phyloP scores from a whole-genome alignment of 371 early-diverging fungal genomes.

The Saksenaea oblongispora region DNA sequence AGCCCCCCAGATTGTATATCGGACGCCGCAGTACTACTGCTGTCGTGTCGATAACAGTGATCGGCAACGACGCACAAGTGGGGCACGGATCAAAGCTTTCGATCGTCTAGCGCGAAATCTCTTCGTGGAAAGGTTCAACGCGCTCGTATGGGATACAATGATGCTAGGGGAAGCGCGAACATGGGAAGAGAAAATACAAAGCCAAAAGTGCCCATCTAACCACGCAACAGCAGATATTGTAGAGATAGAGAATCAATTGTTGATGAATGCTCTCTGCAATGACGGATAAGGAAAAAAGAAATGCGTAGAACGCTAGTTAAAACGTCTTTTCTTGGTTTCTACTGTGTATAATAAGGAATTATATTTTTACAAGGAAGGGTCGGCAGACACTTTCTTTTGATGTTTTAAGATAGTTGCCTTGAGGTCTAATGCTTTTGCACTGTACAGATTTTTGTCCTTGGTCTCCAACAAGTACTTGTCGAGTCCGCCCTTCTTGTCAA shows the following conservation, averaged over 20 bases:
- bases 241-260: conserved; percentile 51
- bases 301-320: background rate
- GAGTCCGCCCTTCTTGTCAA: conserved; percentile 87
- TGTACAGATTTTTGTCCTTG: conserved; percentile 63
- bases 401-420: conserved; percentile 23
- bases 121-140: conserved; percentile 31
- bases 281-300: conserved; percentile 12
- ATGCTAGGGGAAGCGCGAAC: conserved; percentile 34
- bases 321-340: background rate
- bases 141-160: conserved; percentile 43
- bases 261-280: conserved; percentile 46
- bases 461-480: conserved; percentile 78
- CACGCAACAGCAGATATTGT: conserved; percentile 48
- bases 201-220: conserved; percentile 40
- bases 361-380: background rate
- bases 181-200: conserved; percentile 33
- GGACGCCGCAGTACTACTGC: conserved; percentile 57
- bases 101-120: conserved; percentile 25
- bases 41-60: conserved; percentile 44
- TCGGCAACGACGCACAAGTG: conserved; percentile 39
- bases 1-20: conserved; percentile 37
- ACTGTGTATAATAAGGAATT: background rate
- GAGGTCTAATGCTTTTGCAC: conserved; percentile 53
- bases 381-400: background rate
- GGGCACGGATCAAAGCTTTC: conserved; percentile 41